Evolutionary conservation across 148 eudicot species (phyloP).

Genomic region (Rhododendron vialii): DNA sequence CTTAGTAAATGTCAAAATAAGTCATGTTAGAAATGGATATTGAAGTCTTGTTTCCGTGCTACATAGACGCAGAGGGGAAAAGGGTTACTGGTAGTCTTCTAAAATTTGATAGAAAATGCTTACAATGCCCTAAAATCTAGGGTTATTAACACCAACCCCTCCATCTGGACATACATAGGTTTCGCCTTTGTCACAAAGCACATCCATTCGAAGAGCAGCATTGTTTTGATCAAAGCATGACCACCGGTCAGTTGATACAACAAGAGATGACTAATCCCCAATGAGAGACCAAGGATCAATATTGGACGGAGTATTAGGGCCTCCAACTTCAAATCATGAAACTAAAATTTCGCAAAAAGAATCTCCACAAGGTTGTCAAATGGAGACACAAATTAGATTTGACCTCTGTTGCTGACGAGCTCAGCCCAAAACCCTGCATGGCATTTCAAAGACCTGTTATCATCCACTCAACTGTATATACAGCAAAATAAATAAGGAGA

Average conservation of each 20-base stretch:
- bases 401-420: conserved; percentile 88
- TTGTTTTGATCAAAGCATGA: conserved; percentile 90
- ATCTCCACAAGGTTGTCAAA: background rate
- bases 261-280: conserved; percentile 58
- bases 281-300: conserved; percentile 78
- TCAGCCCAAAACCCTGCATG: conserved; percentile 89
- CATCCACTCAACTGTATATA: background rate
- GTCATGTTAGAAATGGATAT: background rate
- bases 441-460: conserved; percentile 6
- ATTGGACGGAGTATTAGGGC: conserved; percentile 61
- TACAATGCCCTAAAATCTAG: conserved; percentile 98
- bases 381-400: background rate
- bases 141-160: conserved; percentile 91
- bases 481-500: background rate
- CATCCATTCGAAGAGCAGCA: conserved; percentile 80
- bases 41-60: background rate
- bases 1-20: background rate
- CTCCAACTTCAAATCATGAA: conserved; percentile 92
- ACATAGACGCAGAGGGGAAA: background rate
- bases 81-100: background rate
- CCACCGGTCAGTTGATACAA: conserved; percentile 73
- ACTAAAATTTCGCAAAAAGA: conserved; percentile 10
- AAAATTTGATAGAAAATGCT: conserved; percentile 12
- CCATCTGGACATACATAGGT: conserved; percentile 57
- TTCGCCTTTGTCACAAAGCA: conserved; percentile 58